Evolutionary conservation across 352 stramenopile genomes (phyloP), one percentile per base, ranked within the genome.

Genomic region (Pythium utonaiense): DNA sequence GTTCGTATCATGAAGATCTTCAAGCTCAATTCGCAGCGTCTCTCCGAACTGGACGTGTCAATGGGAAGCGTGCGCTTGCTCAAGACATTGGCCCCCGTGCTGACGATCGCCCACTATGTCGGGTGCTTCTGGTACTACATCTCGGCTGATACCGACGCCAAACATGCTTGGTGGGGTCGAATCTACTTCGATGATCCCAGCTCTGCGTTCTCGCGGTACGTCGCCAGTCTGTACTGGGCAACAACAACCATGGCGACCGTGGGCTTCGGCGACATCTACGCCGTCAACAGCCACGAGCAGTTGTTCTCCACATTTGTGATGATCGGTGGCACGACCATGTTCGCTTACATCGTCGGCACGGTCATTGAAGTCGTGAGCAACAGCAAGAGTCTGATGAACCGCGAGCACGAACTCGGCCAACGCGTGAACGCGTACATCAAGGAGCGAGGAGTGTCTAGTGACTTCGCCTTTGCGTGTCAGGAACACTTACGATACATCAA

Each of bases 181-280:
- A 55, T 88, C 1, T 59, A 88, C 50, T 78, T 92, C 17, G 80
- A 91, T 55, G 49, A 88, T 19, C 74, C 70, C 0, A 52, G 88
- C 5, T 85, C 73, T 0, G 72, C 74, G 6, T 36, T 72, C 6
- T 89, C 80, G 2, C 80, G 81, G 51, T 96, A 95, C 68, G 78
- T 96, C 41, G 83, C 86, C 14, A 89, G 78, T 34, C 74, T 95
- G 12, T 95, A 95, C 55, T 95, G 86, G 86, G 85, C 86, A 0
- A 82, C 86, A 17, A 91, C 84, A 19, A 96, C 86, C 1, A 93
- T 96, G 81, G 84, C 79, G 19, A 95, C 86, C 0, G 85, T 96
- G 8, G 88, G 88, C 4, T 96, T 96, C 66, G 86, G 88, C 1
- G 86, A 96, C 55, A 83, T 96, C 16, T 76, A 71, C 21, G 78